Base-by-base conservation (phyloP, 805 yeast genomes). In the Kodamaea lidongshanica region DNA sequence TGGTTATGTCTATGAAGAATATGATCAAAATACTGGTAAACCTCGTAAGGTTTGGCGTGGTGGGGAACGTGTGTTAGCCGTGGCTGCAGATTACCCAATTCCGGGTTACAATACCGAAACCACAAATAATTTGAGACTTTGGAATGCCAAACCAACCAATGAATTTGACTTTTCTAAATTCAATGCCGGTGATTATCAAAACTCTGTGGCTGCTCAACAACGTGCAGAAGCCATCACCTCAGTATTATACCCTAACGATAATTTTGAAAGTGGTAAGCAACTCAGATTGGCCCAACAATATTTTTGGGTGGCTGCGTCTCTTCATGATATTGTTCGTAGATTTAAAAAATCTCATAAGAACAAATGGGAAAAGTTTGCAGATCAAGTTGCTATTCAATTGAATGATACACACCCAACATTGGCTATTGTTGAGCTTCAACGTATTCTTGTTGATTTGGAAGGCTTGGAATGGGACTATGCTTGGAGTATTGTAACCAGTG, bases 281-380 rank as follows among this genome's bases (percentile, higher is more conserved):
- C 70, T 87, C 51, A 76, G 96, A 54, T 73, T 87, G 57, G 88
- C 88, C 59, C 96, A 87, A 65, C 96, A 87, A 60, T 88, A 86
- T 60, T 88, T 87, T 62, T 87, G 96, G 96, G 95, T 88, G 31
- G 79, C 94, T 30, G 96, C 96, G 19, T 84, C 95, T 10, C 70
- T 88, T 44, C 86, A 82, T 48, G 96, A 87, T 56, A 87, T 87
- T 44, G 75, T 87, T 24, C 79, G 96, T 53, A 74, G 96, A 50
- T 87, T 82, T 63, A 79, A 86, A 58, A 88, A 88, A 62, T 56
- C 77, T 32, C 61, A 62, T 40, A 71, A 71, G 45, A 69, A 75
- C 46, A 72, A 86, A 27, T 87, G 95, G 94, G 49, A 67, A 19
- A 86, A 81, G 52, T 82, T 87, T 54, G 75, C 95, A 12, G 89